Evolutionary conservation across 2,329 filamentous ascomycete species (phyloP), one percentile per base, ranked within the genome.

Genomic region (Xylariales sp.): DNA sequence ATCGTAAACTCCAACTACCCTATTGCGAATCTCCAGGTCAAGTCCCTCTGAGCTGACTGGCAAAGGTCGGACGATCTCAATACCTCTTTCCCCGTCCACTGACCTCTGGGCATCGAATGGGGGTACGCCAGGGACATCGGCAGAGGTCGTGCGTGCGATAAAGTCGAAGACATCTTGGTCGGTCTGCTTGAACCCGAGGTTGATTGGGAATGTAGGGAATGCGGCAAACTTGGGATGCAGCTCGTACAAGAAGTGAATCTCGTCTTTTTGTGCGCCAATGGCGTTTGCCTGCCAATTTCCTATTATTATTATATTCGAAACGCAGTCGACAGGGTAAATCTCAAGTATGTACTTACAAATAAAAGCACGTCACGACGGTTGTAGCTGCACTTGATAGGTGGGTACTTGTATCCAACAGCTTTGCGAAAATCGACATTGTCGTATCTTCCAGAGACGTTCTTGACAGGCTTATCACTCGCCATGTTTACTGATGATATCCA

Each of bases 191-290:
- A 67, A 69, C 25, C 57, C 55, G 5, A 69, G 56, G 39, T 67
- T 67, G 46, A 67, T 61, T 19, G 67, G 61, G 40, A 69, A 70
- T 0, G 67, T 70, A n/a, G 67, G 67, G 43, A 70, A 70, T 6
- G 53, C 54, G 13, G 66, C 59, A 32, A 70, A 70, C 15, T 56
- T 51, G 5, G 66, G 64, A 24, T 70, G 59, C 2, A 65, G 55
- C 37, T 71, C 67, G 47, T 68, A 66, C 15, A 64, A 53, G 41
- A 68, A 66, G 42, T 70, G 66, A 5, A 60, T 54, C 40, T 69
- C 65, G 33, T 65, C 56, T 17, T 56, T 55, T 36, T 58, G 53
- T 21, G 49, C 51, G 10, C 61, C 60, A 42, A 66, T 66, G 16
- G 63, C 60, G 33, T 59, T 63, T n/a, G 62, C 59, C 60, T 61